Evolutionary conservation across 306 rosid species (phyloP), one percentile per base, ranked within the genome.

Genomic region (Myrica gale): DNA sequence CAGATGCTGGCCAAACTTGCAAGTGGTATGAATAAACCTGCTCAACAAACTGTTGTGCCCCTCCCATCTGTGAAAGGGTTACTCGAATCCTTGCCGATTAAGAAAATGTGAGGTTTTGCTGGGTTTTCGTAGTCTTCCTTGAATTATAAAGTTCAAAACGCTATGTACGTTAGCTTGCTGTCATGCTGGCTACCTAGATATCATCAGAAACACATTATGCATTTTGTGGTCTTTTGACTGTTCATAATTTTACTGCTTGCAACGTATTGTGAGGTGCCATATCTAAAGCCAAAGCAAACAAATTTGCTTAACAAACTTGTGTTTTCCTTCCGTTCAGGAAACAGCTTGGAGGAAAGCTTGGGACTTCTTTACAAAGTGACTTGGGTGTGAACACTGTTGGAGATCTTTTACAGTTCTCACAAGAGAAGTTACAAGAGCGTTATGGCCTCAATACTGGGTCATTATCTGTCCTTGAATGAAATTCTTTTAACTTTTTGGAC

Each of bases 321-420:
- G 1, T 23, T 23, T 23, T 23, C 26, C 26, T 23, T 23, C 26
- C 26, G 0, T 78, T 57, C 90, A 94, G 98, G 98, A 94, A 94
- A 82, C 98, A 91, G 78, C 98, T 94, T 68, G 98, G 98, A 39
- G 98, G 98, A 80, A 94, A 94, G 92, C 89, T 92, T 76, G 98
- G 98, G 44, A 89, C 83, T 83, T 90, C 95, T 21, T 77, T 94
- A 86, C 92, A 92, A 81, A 86, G 78, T 85, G 98, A 92, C 80
- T 86, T 92, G 79, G 90, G 95, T 71, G 84, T 90, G 81, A 90
- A 82, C 63, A 94, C 95, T 7, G 93, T 94, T 44, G 96, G 97
- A 69, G 97, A 89, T 76, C 81, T 94, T 68, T 81, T 94, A 73
- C 86, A 84, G 79, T 94, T 94, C 90, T 82, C 98, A 43, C 95